A percentile compares a stretch with the other conserved stretches of the same genome.
These are phyloP conservation scores for Trypanosoma mega DNA, from an alignment of 208 protist genomes.

Conservation along the genomic window DNA sequence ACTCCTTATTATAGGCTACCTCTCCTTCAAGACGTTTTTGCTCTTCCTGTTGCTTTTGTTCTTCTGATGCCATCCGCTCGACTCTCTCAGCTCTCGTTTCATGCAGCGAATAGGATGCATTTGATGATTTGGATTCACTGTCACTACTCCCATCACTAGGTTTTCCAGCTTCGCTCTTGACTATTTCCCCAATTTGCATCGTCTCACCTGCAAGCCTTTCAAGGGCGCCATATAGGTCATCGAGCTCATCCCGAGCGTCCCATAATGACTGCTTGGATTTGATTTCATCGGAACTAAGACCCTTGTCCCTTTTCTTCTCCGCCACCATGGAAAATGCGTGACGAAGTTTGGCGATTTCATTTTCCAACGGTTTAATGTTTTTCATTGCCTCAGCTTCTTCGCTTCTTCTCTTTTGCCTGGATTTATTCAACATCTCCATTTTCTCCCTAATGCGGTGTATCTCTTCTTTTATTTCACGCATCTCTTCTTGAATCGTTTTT, in stretches of 20 bases:
- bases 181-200: conserved; percentile 1
- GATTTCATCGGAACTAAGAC: conserved; percentile 3
- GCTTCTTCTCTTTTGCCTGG: neutral
- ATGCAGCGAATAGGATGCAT: too few species aligned
- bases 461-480: neutral
- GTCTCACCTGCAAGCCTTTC: conserved; percentile 10
- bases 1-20: conserved; percentile 9
- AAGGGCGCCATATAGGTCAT: conserved; percentile 14
- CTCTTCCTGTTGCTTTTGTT: conserved; percentile 3
- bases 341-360: conserved; percentile 8
- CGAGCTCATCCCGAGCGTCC: conserved; percentile 23
- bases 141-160: conserved; percentile 9
- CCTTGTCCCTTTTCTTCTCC: neutral
- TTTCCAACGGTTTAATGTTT: conserved; percentile 4
- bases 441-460: neutral
- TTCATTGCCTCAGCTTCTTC: conserved; percentile 16
- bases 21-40: conserved; percentile 11
- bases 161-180: conserved; percentile 14
- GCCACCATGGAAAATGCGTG: neutral
- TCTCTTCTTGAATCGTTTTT: conserved; percentile 2
- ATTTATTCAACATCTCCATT: neutral
- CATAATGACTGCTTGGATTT: conserved; percentile 3
- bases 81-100: too few species aligned
- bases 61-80: too few species aligned
- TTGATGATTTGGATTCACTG: too few species aligned